Evolutionary conservation across 768 basidiomycete species (phyloP).

Genomic region (Xerocomellus intermedius): DNA sequence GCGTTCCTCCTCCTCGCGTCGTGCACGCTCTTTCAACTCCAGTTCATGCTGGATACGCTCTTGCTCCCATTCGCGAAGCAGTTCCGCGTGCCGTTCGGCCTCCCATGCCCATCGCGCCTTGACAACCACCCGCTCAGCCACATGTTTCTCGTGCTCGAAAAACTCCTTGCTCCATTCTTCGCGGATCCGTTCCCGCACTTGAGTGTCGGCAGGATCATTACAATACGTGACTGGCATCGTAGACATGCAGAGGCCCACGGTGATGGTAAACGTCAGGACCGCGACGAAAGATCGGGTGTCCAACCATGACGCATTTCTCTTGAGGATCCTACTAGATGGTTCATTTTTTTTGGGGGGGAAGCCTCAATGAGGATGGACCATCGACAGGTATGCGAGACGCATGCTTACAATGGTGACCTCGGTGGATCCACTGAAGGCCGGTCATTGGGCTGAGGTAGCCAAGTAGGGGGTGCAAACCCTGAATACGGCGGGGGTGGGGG

Average conservation of each 20-base stretch:
- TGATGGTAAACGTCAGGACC: not conserved
- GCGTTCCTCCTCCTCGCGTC: slow-evolving; percentile 21
- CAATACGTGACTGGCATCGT: slow-evolving; percentile 15
- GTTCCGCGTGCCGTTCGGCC: slow-evolving; percentile 9
- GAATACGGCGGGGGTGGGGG: slow-evolving; percentile 13
- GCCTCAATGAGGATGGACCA: not conserved
- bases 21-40: slow-evolving; percentile 16
- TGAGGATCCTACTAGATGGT: not conserved
- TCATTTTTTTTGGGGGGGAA: not conserved
- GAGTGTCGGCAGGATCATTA: slow-evolving; percentile 19
- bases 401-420: slow-evolving; percentile 4
- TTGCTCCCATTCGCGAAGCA: slow-evolving; percentile 16
- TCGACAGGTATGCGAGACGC: not conserved
- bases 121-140: slow-evolving; percentile 3
- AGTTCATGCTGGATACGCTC: slow-evolving; percentile 19
- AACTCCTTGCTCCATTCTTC: slow-evolving; percentile 20
- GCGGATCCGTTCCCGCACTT: slow-evolving; percentile 21
- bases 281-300: not conserved
- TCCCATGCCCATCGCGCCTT: slow-evolving; percentile 23
- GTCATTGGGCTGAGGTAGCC: not conserved
- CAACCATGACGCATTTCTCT: not conserved
- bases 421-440: not conserved
- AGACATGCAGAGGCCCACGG: not conserved
- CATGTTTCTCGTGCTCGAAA: slow-evolving; percentile 16
- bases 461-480: not conserved